phyloP scores from a whole-genome alignment of 352 stramenopile species.

The Phytophthora cactorum region DNA sequence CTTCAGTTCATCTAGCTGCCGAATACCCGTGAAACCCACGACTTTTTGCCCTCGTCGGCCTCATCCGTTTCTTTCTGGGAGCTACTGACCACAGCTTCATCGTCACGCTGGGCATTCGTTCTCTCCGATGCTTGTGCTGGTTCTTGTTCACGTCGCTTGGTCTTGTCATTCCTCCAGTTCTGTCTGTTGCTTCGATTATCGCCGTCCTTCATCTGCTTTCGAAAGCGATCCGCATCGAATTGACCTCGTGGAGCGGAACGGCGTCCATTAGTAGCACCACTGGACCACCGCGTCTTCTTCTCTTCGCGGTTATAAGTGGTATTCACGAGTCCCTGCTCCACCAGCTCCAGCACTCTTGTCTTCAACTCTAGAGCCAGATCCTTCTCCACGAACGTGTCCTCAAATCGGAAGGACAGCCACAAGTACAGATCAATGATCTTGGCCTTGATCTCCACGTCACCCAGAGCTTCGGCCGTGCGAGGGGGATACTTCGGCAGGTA shows the following conservation, averaged over 20 bases:
- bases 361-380: conserved; percentile 74
- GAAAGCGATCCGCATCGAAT: conserved; percentile 16
- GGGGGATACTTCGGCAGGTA: conserved; percentile 72
- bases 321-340: conserved; percentile 76
- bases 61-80: conserved; percentile 2
- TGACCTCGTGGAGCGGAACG: conserved; percentile 9
- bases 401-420: conserved; percentile 94
- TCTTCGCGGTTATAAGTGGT: conserved; percentile 79
- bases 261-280: conserved; percentile 24
- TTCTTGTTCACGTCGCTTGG: background rate
- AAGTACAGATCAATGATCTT: conserved; percentile 95
- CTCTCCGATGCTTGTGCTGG: background rate
- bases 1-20: no score
- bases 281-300: conserved; percentile 44
- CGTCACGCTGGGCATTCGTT: background rate
- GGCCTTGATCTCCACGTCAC: conserved; percentile 90
- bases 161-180: conserved; percentile 6
- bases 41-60: conserved; percentile 5
- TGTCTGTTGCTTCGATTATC: conserved; percentile 6
- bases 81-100: background rate
- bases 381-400: conserved; percentile 83
- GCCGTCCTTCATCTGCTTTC: conserved; percentile 4
- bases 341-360: conserved; percentile 61
- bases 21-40: conserved; percentile 20
- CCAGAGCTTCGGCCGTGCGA: conserved; percentile 86